A percentile compares a stretch with the other conserved stretches of the same genome.
Evolutionary conservation across 352 stramenopile species (phyloP).

Genomic region (Phytophthora fragariae): DNA sequence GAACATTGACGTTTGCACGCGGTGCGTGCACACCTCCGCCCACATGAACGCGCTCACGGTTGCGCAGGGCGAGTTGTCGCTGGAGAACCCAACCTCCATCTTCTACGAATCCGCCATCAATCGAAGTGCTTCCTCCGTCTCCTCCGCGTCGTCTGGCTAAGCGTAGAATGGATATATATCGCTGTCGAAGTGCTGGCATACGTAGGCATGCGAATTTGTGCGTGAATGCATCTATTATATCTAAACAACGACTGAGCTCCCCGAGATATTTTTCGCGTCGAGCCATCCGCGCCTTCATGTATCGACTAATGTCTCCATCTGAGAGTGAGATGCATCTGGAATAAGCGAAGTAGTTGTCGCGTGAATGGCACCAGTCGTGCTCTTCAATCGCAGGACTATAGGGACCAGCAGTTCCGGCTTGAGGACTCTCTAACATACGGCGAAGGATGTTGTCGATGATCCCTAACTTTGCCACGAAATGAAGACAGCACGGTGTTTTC

Average conservation of each 20-base stretch:
- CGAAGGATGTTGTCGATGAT: neutral
- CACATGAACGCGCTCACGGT: constrained; percentile 43
- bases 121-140: constrained; percentile 32
- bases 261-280: too few species aligned
- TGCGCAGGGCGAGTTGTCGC: constrained; percentile 37
- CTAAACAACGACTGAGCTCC: neutral
- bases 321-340: constrained; percentile 20
- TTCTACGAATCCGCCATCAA: constrained; percentile 40
- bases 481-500: constrained; percentile 7
- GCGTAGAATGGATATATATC: neutral
- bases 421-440: constrained; percentile 16
- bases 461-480: neutral
- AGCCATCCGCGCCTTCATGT: too few species aligned
- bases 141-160: constrained; percentile 27
- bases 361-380: constrained; percentile 2
- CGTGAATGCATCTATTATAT: constrained; percentile 16
- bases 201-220: constrained; percentile 2
- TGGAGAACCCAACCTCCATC: constrained; percentile 41
- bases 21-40: constrained; percentile 41
- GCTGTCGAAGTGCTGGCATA: constrained; percentile 5
- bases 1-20: constrained; percentile 45
- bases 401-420: constrained; percentile 20
- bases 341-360: constrained; percentile 26
- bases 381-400: neutral
- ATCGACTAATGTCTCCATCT: constrained; percentile 14